Evolutionary conservation across 1,139 yeast genomes (phyloP), one percentile per base, ranked within the genome.

Genomic region (Yamadazyma jaroonii): DNA sequence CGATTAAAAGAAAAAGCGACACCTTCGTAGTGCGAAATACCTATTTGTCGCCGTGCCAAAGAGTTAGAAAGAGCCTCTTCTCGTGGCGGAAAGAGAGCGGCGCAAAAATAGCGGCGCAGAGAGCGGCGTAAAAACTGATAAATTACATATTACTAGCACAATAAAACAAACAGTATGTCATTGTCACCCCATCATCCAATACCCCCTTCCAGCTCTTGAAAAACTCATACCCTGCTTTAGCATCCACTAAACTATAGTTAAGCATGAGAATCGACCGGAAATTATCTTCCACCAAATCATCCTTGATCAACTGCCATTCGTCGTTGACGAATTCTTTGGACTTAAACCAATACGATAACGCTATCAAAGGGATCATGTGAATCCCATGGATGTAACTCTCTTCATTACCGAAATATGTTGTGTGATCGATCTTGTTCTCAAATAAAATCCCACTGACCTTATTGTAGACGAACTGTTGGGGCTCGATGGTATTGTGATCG

Each of bases 371-470:
- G 20, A 92, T 72, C 83, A 94, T 92, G 57, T 92, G 97, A 45
- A 92, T 90, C 56, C 97, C 96, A 54, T 90, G 97, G 38, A 92
- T 89, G 59, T 84, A 92, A 59, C 90, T 92, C 59, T 79, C 77
- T 36, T 60, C 54, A 31, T 73, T 54, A 47, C 64, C 53, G 76
- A 67, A 40, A 76, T 72, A 42, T 57, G 59, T 92, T 3, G 96
- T 88, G 63, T 87, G 95, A 50, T 87, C 96, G 41, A 87, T 64
- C 64, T 92, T 90, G 62, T 90, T 90, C 59, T 90, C 97, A 58
- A 79, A 84, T 36, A 82, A 56, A 30, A 86, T 85, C 46, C 95
- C 95, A 32, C 86, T 68, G 17, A 83, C 90, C 56, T 77, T 80
- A 64, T 86, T 85, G 27, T 68, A 70, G 41, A 80, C 59, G 46